phyloP scores from a whole-genome alignment of 1,139 yeast species.

The Scheffersomyces insectosa region DNA sequence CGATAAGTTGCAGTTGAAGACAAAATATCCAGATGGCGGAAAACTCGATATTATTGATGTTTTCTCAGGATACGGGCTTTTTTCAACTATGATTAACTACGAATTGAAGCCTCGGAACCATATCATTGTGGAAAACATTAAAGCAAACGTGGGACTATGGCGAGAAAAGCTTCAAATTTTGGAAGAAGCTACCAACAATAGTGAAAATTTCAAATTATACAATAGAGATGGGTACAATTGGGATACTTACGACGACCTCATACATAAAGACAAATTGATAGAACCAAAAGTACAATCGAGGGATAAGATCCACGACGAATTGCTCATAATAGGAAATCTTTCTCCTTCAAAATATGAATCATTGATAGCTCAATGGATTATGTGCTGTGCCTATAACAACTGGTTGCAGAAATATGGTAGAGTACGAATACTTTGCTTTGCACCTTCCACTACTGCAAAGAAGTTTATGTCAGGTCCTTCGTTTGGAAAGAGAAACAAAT shows the following conservation, averaged over 20 bases:
- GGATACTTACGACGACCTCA: conserved; percentile 53
- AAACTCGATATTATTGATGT: conserved; percentile 63
- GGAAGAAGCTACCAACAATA: conserved; percentile 20
- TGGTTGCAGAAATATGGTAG: conserved; percentile 79
- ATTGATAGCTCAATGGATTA: conserved; percentile 72
- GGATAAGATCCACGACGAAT: conserved; percentile 56
- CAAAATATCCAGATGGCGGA: conserved; percentile 41
- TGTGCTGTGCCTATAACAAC: conserved; percentile 65
- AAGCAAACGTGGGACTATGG: conserved; percentile 36
- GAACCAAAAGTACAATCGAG: conserved; percentile 41
- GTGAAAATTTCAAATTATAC: conserved; percentile 32
- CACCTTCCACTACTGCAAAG: conserved; percentile 57
- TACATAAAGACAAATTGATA: conserved; percentile 41
- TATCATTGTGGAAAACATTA: conserved; percentile 54
- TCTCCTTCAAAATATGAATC: conserved; percentile 54
- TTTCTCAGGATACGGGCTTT: conserved; percentile 57
- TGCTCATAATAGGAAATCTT: conserved; percentile 67
- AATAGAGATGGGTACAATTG: conserved; percentile 62
- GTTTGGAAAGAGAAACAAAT: conserved; percentile 49
- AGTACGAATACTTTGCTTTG: conserved; percentile 67
- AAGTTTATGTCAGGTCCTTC: conserved; percentile 59
- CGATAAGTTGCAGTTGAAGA: conserved; percentile 40
- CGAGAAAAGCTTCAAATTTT: conserved; percentile 22
- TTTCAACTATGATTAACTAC: conserved; percentile 56
- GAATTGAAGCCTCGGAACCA: conserved; percentile 61